Conservation (phyloP, 2,329 filamentous ascomycete species). For the Ramularia endophylla region DNA sequence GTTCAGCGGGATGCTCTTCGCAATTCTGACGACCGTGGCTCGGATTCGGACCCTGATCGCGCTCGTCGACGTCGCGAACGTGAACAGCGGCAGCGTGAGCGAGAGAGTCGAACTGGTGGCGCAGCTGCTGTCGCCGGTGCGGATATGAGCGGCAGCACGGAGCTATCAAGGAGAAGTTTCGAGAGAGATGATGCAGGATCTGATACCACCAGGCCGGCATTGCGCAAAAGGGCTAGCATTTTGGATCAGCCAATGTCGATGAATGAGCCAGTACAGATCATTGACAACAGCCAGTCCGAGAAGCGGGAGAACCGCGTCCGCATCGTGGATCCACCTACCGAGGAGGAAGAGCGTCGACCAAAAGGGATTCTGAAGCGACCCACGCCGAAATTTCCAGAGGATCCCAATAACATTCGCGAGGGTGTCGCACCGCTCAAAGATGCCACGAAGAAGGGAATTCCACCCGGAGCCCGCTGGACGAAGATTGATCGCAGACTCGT, state of each 20-base stretch:
- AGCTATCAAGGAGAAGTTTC: slow-evolving; percentile 19
- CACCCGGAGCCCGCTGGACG: slow-evolving; percentile 77
- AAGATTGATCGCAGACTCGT: slow-evolving; percentile 85
- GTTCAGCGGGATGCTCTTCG: slow-evolving; percentile 12
- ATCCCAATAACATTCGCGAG: slow-evolving; percentile 74
- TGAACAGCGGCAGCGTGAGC: slow-evolving; percentile 27
- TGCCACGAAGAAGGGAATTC: slow-evolving; percentile 35
- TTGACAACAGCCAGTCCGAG: slow-evolving; percentile 30
- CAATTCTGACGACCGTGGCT: slow-evolving; percentile 17
- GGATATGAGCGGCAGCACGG: slow-evolving; percentile 8
- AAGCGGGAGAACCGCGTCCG: slow-evolving; percentile 37
- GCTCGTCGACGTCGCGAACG: slow-evolving; percentile 29
- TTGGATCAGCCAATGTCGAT: slow-evolving; percentile 26
- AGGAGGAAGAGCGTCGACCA: slow-evolving; percentile 57
- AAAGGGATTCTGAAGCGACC: slow-evolving; percentile 85
- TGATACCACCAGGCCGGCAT: slow-evolving; percentile 13
- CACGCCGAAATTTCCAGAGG: slow-evolving; percentile 77
- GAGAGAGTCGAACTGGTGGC: slow-evolving; percentile 14
- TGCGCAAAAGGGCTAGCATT: slow-evolving; percentile 26
- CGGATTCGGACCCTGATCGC: slow-evolving; percentile 28
- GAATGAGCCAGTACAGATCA: slow-evolving; percentile 27
- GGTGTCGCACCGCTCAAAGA: slow-evolving; percentile 94
- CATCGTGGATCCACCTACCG: slow-evolving; percentile 65
- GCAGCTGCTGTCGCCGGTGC: slow-evolving; percentile 9
- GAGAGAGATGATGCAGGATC: slow-evolving; percentile 19